Evolutionary conservation across 2,329 filamentous ascomycete genomes (phyloP), one percentile per base, ranked within the genome.

Genomic region (Stagonosporopsis tanaceti): DNA sequence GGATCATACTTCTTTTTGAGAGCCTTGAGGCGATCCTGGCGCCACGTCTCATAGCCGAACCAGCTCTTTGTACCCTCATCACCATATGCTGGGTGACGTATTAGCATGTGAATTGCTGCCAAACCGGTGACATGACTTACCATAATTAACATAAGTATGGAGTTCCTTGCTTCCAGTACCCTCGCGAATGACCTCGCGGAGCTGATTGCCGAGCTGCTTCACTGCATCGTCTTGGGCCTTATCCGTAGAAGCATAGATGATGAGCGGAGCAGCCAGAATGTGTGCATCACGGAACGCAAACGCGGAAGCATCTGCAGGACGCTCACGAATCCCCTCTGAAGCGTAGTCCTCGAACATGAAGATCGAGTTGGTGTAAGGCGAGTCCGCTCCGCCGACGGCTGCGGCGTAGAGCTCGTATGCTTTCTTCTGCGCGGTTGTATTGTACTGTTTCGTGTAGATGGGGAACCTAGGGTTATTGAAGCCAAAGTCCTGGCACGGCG

Each of bases 261-360:
- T 63, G 0, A 68, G 52, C 11, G 63, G 62, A 1, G 62, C 67
- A 3, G 62, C 53, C n/a, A 70, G 61, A 14, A 64, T 64, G 17
- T 57, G 47, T 1, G 81, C 78, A 1, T 67, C 61, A 2, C 83
- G 78, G 69, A 78, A 79, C 17, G 81, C 76, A 54, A 79, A 85
- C 1, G 82, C 82, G 3, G 78, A 76, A 1, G 76, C 74, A 9
- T 68, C 65, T 25, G 59, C 62, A 42, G 68, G 59, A 37, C 81
- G 63, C 0, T 68, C 71, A 50, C 77, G 65, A 2, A 86, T 78
- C 1, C 79, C 84, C 22, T 79, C 68, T 7, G 67, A 71, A 1
- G 82, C 78, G 69, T 86, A 87, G 3, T 81, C 81, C 64, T 87
- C 84, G 51, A 86, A 82, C 78, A 86, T 81, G 71, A 85, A 82